Conservation (phyloP, 2,329 filamentous ascomycete genomes). For the Ophiostoma angusticollis region DNA sequence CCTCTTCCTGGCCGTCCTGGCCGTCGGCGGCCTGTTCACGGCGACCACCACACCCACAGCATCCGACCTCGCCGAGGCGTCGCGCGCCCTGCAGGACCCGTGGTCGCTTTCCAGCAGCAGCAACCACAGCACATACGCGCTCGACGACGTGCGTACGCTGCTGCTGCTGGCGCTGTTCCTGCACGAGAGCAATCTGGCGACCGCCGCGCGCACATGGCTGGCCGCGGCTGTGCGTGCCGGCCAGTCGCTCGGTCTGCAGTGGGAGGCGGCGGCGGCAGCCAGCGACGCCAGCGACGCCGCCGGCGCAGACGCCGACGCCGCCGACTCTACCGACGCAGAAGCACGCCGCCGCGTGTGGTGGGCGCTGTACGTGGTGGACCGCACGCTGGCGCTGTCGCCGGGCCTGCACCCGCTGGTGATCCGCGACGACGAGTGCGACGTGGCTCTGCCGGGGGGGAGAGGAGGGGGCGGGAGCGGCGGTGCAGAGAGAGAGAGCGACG, state of each 20-base stretch:
- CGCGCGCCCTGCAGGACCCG: constrained; percentile 58
- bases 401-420: constrained; percentile 65
- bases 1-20: constrained; percentile 71
- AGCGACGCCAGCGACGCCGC: constrained; percentile 37
- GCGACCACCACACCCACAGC: neutral
- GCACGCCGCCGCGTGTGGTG: constrained; percentile 87
- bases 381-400: constrained; percentile 65
- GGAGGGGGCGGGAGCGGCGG: constrained; percentile 68
- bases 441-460: constrained; percentile 62
- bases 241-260: constrained; percentile 72
- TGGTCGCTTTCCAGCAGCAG: constrained; percentile 34
- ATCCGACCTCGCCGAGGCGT: constrained; percentile 52
- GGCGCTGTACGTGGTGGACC: constrained; percentile 82
- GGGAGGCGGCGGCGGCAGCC: constrained; percentile 50
- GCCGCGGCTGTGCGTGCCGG: constrained; percentile 66
- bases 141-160: constrained; percentile 62
- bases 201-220: constrained; percentile 76
- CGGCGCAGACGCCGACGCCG: constrained; percentile 19
- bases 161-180: constrained; percentile 68
- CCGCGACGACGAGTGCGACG: constrained; percentile 78
- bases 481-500: neutral
- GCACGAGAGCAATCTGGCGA: constrained; percentile 75
- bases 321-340: constrained; percentile 48
- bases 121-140: constrained; percentile 44
- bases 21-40: constrained; percentile 66